These are phyloP conservation scores for Exophiala calicioides DNA, from an alignment of 2,329 filamentous ascomycete species.

Conservation along the genomic window DNA sequence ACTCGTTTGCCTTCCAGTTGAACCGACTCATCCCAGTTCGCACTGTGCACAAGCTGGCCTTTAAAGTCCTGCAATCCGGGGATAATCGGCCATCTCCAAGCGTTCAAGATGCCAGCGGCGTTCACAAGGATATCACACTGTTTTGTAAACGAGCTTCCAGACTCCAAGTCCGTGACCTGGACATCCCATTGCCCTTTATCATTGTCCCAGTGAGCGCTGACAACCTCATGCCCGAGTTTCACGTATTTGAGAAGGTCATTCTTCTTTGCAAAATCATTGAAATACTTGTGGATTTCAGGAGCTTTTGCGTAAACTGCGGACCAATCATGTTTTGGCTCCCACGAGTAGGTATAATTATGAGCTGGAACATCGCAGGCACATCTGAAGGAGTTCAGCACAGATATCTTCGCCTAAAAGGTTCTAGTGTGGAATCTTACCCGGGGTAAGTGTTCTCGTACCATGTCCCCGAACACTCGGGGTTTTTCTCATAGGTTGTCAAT, in stretches of 20 bases:
- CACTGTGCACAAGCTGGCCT: slow-evolving; percentile 43
- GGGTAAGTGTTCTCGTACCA: slow-evolving; percentile 35
- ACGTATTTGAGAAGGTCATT: slow-evolving; percentile 64
- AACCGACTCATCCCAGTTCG: slow-evolving; percentile 38
- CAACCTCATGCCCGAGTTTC: slow-evolving; percentile 57
- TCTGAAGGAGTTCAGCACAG: not conserved
- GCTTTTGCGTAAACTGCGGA: slow-evolving; percentile 67
- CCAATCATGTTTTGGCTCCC: slow-evolving; percentile 68
- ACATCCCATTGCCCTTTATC: slow-evolving; percentile 57
- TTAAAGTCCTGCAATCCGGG: slow-evolving; percentile 33
- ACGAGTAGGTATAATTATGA: not conserved
- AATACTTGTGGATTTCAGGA: slow-evolving; percentile 66
- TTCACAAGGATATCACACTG: slow-evolving; percentile 56
- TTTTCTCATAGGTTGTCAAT: slow-evolving; percentile 31
- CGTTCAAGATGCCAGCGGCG: slow-evolving; percentile 60
- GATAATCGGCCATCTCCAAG: slow-evolving; percentile 34
- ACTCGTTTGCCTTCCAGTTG: slow-evolving; percentile 20
- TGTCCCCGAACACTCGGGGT: slow-evolving; percentile 33
- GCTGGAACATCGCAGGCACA: not conserved
- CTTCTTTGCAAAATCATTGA: slow-evolving; percentile 63
- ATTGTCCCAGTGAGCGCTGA: slow-evolving; percentile 58
- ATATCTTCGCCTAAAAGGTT: not conserved
- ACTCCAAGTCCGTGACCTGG: not conserved
- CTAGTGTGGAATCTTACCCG: slow-evolving; percentile 19
- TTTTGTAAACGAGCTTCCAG: slow-evolving; percentile 6